phyloP scores from a whole-genome alignment of 805 yeast species.

The Teunomyces cretensis region DNA sequence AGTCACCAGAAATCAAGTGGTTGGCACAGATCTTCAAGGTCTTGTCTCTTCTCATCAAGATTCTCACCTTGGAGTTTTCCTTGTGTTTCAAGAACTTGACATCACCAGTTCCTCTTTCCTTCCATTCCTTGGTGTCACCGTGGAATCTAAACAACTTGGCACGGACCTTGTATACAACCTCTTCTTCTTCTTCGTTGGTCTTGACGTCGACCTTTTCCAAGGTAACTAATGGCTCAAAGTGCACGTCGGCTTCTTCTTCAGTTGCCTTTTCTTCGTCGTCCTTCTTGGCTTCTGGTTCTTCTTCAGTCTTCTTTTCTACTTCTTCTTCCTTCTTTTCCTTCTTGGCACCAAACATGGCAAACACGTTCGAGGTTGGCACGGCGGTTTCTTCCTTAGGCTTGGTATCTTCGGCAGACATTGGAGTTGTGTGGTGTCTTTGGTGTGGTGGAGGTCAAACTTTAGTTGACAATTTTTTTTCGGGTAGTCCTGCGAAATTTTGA shows the following conservation, averaged over 20 bases:
- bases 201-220: conserved; percentile 95
- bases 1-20: conserved; percentile 83
- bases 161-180: conserved; percentile 77
- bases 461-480: conserved; percentile 3
- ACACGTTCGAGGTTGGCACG: conserved; percentile 74
- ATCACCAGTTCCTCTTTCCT: conserved; percentile 99
- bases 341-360: conserved; percentile 94
- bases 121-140: conserved; percentile 89
- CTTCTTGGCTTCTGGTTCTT: conserved; percentile 27
- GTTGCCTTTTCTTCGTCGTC: conserved; percentile 53
- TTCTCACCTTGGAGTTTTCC: conserved; percentile 74
- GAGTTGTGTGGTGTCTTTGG: not conserved
- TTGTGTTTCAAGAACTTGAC: conserved; percentile 93
- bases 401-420: conserved; percentile 32
- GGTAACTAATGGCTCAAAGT: conserved; percentile 94
- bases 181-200: conserved; percentile 92
- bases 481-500: not conserved
- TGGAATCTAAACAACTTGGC: conserved; percentile 93
- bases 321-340: conserved; percentile 59
- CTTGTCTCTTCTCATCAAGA: conserved; percentile 98
- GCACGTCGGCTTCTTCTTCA: conserved; percentile 76
- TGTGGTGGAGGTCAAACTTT: not conserved
- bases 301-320: conserved; percentile 37
- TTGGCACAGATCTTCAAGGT: conserved; percentile 97
- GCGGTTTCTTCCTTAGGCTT: conserved; percentile 24